Percentiles rank a stretch among this genome's conserved stretches.
phyloP scores from a whole-genome alignment of 805 yeast genomes.

The Saturnispora ahearnii region DNA sequence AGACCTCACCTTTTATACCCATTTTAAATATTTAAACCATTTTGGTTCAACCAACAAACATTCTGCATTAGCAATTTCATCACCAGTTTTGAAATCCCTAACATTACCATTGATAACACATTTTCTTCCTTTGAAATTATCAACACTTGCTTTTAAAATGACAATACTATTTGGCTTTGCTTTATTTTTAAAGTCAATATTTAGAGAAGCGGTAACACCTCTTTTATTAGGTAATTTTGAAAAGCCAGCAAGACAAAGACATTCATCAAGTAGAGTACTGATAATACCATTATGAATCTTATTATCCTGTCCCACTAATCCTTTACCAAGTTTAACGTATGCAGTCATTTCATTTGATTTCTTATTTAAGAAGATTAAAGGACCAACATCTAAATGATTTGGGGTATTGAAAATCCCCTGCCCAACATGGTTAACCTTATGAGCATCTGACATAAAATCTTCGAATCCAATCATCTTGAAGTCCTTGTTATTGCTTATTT shows the following conservation, averaged over 20 bases:
- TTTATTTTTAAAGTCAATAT: conserved; percentile 51
- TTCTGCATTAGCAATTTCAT: conserved; percentile 42
- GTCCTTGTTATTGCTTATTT: conserved; percentile 15
- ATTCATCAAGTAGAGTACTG: conserved; percentile 76
- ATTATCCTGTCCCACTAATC: conserved; percentile 56
- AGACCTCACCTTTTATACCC: conserved; percentile 30
- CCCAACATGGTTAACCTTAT: conserved; percentile 54
- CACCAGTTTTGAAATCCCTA: conserved; percentile 8
- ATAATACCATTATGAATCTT: conserved; percentile 76
- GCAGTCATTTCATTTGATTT: conserved; percentile 46
- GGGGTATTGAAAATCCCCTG: conserved; percentile 66
- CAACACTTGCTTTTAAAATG: conserved; percentile 58
- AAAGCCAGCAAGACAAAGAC: conserved; percentile 79
- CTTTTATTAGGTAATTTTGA: conserved; percentile 65
- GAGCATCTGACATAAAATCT: conserved; percentile 47
- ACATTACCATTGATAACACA: conserved; percentile 60
- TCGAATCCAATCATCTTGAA: conserved; percentile 29
- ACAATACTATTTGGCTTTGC: conserved; percentile 58
- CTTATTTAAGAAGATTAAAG: conserved; percentile 50
- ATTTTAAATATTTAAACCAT: conserved; percentile 68
- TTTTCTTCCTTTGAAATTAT: conserved; percentile 66
- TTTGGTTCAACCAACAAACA: conserved; percentile 79
- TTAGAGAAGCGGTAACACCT: conserved; percentile 82
- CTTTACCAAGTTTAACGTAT: conserved; percentile 61
- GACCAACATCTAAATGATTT: conserved; percentile 64